phyloP scores from a whole-genome alignment of 768 basidiomycete genomes.

The Rhizopogon vulgaris region DNA sequence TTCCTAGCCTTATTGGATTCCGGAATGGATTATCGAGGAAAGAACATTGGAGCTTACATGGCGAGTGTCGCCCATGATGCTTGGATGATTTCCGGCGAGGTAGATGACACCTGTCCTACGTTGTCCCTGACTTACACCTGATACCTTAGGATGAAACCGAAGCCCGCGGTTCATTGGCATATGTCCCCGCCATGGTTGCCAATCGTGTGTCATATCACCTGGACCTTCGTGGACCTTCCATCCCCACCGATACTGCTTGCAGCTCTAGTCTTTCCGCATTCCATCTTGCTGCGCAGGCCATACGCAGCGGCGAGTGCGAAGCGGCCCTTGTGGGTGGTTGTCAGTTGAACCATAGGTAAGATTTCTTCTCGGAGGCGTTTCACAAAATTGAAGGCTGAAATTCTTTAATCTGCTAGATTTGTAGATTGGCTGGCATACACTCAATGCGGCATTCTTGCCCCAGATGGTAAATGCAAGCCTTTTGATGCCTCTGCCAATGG shows the following conservation, averaged over 20 bases:
- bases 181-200: constrained; percentile 29
- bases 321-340: constrained; percentile 41
- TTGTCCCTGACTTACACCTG: neutral
- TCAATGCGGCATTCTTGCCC: constrained; percentile 32
- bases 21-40: constrained; percentile 39
- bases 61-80: constrained; percentile 24
- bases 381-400: neutral
- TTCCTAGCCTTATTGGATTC: constrained; percentile 42
- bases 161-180: constrained; percentile 28
- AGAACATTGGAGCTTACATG: constrained; percentile 37
- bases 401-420: constrained; percentile 17
- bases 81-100: constrained; percentile 24
- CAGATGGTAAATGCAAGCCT: constrained; percentile 37
- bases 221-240: constrained; percentile 40
- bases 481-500: constrained; percentile 40
- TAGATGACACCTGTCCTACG: neutral
- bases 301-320: constrained; percentile 39
- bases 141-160: constrained; percentile 25
- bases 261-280: constrained; percentile 41
- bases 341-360: constrained; percentile 37
- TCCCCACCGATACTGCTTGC: constrained; percentile 46
- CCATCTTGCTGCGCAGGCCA: constrained; percentile 41
- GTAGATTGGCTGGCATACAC: constrained; percentile 32
- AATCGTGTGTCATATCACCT: constrained; percentile 30
- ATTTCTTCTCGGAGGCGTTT: neutral